These are phyloP conservation scores for Fusarium papillatum DNA, from an alignment of 2,329 filamentous ascomycete species.

Conservation along the genomic window DNA sequence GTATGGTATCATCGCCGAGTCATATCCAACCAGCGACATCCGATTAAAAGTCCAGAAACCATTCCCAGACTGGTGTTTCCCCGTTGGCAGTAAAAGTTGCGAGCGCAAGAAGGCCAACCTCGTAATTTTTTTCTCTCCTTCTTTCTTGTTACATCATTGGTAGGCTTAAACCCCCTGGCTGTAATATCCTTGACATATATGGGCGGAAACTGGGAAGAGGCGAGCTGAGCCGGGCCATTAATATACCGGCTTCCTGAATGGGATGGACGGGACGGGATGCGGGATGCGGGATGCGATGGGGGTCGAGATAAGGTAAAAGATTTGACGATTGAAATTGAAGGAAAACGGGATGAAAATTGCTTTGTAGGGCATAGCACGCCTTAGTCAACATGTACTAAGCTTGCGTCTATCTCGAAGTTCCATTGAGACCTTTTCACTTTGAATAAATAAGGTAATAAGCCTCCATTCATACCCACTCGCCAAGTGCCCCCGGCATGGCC, in stretches of 20 bases:
- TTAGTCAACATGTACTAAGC: constrained; percentile 4
- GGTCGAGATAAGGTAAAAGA: neutral
- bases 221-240: neutral
- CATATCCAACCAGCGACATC: constrained; percentile 3
- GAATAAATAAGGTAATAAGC: neutral
- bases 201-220: constrained; percentile 7
- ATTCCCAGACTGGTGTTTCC: neutral
- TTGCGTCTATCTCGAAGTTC: neutral
- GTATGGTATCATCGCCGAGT: neutral
- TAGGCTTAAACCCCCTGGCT: neutral
- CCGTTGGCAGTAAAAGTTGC: neutral
- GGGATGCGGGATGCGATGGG: neutral
- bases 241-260: neutral
- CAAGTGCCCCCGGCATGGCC: neutral
- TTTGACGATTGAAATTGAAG: neutral
- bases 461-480: neutral
- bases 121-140: neutral
- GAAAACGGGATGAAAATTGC: neutral
- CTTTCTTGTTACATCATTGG: constrained; percentile 4
- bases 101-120: neutral
- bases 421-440: neutral
- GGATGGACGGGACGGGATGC: neutral
- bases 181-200: neutral
- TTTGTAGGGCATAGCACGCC: neutral
- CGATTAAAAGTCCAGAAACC: neutral